Conservation (phyloP, 495 filamentous ascomycete genomes). For the Aeminium ludgeri region DNA sequence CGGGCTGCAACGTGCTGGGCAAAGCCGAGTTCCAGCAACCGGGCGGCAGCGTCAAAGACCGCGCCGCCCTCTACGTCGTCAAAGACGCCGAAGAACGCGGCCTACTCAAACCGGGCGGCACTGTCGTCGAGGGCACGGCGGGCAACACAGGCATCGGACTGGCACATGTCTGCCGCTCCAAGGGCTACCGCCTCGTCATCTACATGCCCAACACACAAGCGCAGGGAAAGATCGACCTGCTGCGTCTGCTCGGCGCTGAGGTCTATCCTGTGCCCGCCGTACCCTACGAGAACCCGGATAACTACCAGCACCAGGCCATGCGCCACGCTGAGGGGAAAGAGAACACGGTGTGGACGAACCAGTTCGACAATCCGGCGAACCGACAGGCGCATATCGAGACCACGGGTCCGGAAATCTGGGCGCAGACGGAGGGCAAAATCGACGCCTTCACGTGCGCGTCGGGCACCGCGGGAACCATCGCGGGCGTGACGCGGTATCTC, state of each 20-base stretch:
- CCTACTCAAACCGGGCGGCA: slow-evolving; percentile 66
- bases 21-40: slow-evolving; percentile 99
- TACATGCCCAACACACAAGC: slow-evolving; percentile 99
- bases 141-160: slow-evolving; percentile 97
- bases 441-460: slow-evolving; percentile 94
- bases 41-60: slow-evolving; percentile 90
- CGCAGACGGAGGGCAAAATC: slow-evolving; percentile 71
- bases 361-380: slow-evolving; percentile 95
- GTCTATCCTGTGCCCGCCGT: slow-evolving; percentile 96
- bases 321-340: slow-evolving; percentile 69
- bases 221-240: slow-evolving; percentile 89
- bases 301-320: slow-evolving; percentile 92
- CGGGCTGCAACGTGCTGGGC: slow-evolving; percentile 84
- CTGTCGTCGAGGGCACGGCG: slow-evolving; percentile 90
- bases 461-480: slow-evolving; percentile 81
- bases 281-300: slow-evolving; percentile 85
- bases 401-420: slow-evolving; percentile 92
- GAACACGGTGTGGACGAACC: slow-evolving; percentile 97
- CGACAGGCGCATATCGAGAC: slow-evolving; percentile 90
- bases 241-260: slow-evolving; percentile 84
- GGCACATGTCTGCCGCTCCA: slow-evolving; percentile 85
- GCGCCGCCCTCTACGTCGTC: slow-evolving; percentile 85
- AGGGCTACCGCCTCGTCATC: slow-evolving; percentile 88
- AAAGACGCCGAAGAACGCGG: slow-evolving; percentile 84
- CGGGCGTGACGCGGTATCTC: slow-evolving; percentile 75